These are phyloP conservation scores for Leptographium radiaticola DNA, from an alignment of 2,329 filamentous ascomycete genomes.

Conservation along the genomic window DNA sequence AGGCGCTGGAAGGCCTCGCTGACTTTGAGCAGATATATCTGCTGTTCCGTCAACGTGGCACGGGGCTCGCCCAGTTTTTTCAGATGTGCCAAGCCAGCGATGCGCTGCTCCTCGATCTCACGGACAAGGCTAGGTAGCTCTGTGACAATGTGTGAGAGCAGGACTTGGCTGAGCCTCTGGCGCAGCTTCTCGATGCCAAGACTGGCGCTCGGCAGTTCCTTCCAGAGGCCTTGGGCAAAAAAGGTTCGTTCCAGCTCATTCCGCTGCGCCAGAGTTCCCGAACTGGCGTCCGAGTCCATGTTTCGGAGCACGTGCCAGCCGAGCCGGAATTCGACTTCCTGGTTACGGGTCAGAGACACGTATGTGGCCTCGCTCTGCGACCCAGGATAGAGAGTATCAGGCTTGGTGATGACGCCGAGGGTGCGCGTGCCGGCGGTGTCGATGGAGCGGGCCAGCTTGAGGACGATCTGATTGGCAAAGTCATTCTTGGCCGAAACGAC, in stretches of 20 bases:
- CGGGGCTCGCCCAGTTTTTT: not conserved
- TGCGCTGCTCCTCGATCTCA: not conserved
- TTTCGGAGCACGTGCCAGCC: conserved; percentile 43
- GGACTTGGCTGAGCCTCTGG: conserved; percentile 33
- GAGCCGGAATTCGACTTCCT: conserved; percentile 31
- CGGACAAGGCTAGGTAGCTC: conserved; percentile 25
- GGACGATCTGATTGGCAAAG: conserved; percentile 44
- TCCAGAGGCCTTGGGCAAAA: conserved; percentile 22
- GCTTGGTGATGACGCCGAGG: conserved; percentile 45
- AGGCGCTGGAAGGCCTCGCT: conserved; percentile 14
- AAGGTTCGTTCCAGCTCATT: conserved; percentile 28
- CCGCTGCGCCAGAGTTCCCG: conserved; percentile 19
- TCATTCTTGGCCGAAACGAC: conserved; percentile 45
- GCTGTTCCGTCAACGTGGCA: conserved; percentile 8
- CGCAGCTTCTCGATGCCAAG: conserved; percentile 36
- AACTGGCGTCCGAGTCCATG: conserved; percentile 24
- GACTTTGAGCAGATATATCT: conserved; percentile 15
- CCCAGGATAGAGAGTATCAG: conserved; percentile 25
- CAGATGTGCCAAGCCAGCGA: conserved; percentile 1
- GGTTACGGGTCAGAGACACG: conserved; percentile 29
- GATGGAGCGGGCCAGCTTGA: conserved; percentile 30
- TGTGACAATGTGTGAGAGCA: conserved; percentile 31
- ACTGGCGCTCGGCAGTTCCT: conserved; percentile 22
- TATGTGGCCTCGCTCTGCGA: conserved; percentile 28
- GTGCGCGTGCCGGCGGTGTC: conserved; percentile 26